Percentiles rank a stretch among this genome's conserved stretches.
phyloP scores from a whole-genome alignment of 768 basidiomycete species.

The Tulasnella sp. region DNA sequence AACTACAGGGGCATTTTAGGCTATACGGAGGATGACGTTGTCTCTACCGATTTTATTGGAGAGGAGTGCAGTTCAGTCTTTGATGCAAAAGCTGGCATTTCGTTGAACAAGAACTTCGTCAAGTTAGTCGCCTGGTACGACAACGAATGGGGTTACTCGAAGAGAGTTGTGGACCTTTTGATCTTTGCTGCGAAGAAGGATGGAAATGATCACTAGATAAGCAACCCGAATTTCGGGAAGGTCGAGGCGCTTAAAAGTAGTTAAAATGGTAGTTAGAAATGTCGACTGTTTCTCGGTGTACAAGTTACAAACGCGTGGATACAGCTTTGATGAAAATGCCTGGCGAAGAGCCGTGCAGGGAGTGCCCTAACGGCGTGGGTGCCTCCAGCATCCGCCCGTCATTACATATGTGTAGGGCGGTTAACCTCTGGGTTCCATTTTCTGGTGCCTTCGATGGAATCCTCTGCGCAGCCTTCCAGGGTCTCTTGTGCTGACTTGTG shows the following conservation, averaged over 20 bases:
- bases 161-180: constrained; percentile 86
- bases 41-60: constrained; percentile 91
- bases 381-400: no score
- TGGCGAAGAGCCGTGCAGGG: no score
- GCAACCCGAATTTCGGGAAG: no score
- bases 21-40: constrained; percentile 91
- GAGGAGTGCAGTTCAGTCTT: constrained; percentile 80
- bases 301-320: no score
- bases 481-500: background rate
- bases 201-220: background rate
- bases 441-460: background rate
- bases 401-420: no score
- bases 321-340: no score
- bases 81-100: constrained; percentile 89
- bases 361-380: no score
- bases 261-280: no score
- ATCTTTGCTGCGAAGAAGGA: constrained; percentile 76
- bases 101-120: constrained; percentile 88
- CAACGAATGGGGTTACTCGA: constrained; percentile 94
- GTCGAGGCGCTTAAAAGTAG: no score
- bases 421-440: background rate
- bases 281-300: no score
- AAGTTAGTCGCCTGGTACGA: constrained; percentile 97
- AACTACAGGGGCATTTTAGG: constrained; percentile 66
- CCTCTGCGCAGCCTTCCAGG: background rate